Evolutionary conservation across 2,329 filamentous ascomycete genomes (phyloP), one percentile per base, ranked within the genome.

Genomic region (Apiospora sp.): DNA sequence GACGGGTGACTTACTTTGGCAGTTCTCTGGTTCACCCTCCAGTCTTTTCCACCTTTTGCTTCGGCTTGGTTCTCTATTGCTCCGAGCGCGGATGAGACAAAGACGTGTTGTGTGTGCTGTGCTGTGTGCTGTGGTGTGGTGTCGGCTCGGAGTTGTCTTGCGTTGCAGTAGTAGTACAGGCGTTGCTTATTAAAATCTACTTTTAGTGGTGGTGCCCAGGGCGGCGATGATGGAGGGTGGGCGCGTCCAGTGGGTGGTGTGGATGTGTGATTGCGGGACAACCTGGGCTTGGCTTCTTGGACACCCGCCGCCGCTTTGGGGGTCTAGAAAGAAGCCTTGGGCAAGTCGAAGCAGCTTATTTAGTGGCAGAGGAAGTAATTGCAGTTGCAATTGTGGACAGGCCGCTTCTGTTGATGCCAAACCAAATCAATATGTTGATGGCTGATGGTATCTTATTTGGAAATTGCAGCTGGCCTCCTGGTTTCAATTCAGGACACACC

Each of bases 171-270:
- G 27, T 30, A 34, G 54, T 34, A 61, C 54, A 61, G 54, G 58
- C 58, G 58, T 64, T 64, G 19, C 34, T 64, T 12, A 41, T 64
- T 61, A 34, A 64, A 64, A n/a, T 64, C 34, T 64, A 64, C 54
- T 37, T 34, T 37, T 58, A 34, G 16, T 61, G 30, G 8, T 22
- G 19, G 51, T n/a, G 54, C 30, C 54, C 54, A 61, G 54, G 54
- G 16, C 19, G 30, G 8, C n/a, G 22, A 64, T 64, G 58, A 7
- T 41, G 58, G 58, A n/a, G 58, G 34, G 34, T 64, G 58, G 58
- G 34, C 58, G 54, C 54, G 54, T 64, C 54, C 54, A 64, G 54
- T n/a, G 54, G 54, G 30, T 61, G 30, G 30, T 34, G 19, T 13
- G 54, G 30, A 41, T 64, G 58, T 24, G 34, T 64, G 58, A 41